Base-by-base conservation (phyloP, 371 early-diverging fungal genomes). In the Dinochytrium kinnereticum region DNA sequence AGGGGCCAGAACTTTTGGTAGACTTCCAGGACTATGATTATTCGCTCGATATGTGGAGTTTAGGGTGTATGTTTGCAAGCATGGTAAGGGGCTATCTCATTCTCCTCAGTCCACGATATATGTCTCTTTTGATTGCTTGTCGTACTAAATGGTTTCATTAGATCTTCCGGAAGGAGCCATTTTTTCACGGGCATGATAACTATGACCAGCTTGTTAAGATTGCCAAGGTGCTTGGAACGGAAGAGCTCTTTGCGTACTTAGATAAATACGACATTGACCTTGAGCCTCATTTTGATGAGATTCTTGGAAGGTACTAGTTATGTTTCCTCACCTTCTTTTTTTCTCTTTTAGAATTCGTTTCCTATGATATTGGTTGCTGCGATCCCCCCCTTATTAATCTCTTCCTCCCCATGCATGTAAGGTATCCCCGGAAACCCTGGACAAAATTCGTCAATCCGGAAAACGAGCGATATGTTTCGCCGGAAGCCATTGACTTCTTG, bases 41-140 rank as follows among this genome's bases (percentile, higher is more conserved):
- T 81, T 97, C 98, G 34, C 85, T 99, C 72, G 99, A 99, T 82
- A 94, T 99, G 92, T 99, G 99, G 99, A 96, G 98, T 81, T 91
- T 97, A 77, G 99, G 99, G 21, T 98, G 99, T 84, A 98, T 99
- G 95, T 93, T 99, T 79, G 99, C 99, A 30, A 92, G 95, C 81
- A 98, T 98, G 92, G 93, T 96, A 78, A 55, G 84, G 15, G 44
- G 19, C 49, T 13, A 40, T 37, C 28, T 28, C 26, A 38, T 17
- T 36, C 53, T 44, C 5, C n/a, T n/a, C n/a, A n/a, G n/a, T n/a
- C n/a, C n/a, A n/a, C n/a, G n/a, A n/a, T n/a, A n/a, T n/a, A n/a
- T n/a, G n/a, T n/a, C n/a, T n/a, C n/a, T n/a, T n/a, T n/a, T n/a
- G n/a, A n/a, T n/a, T n/a, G n/a, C n/a, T n/a, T n/a, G n/a, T n/a